Conservation (phyloP, 257 asterid genomes). For the Nicotiana benthamiana region DNA sequence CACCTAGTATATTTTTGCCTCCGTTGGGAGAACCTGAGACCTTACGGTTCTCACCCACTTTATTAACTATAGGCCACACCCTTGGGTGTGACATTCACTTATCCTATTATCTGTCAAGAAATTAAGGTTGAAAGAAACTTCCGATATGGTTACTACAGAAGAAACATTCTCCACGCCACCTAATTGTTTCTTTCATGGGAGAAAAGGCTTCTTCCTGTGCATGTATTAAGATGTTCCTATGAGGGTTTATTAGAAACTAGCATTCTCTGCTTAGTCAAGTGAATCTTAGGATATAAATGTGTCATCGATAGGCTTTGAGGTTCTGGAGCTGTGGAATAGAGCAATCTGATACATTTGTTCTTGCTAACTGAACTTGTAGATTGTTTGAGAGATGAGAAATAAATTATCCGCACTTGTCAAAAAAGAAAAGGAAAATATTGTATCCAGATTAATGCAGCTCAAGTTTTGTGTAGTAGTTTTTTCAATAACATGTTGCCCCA, state of each 20-base stretch:
- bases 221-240: background rate
- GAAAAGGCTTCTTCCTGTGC: background rate
- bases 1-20: no score
- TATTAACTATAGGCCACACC: no score
- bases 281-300: background rate
- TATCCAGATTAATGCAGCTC: background rate
- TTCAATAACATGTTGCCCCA: background rate
- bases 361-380: background rate
- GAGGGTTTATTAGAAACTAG: background rate
- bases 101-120: background rate
- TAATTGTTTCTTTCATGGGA: background rate
- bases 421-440: background rate
- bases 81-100: background rate
- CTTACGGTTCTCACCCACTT: no score
- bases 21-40: no score
- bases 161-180: background rate
- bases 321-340: conserved; percentile 1
- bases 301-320: background rate
- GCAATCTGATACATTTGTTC: background rate
- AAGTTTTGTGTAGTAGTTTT: background rate
- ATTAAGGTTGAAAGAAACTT: background rate
- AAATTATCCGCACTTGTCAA: background rate
- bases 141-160: background rate
- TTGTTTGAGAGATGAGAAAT: background rate
- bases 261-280: background rate